A percentile compares a stretch with the other conserved stretches of the same genome.
phyloP scores from a whole-genome alignment of 1,139 yeast genomes.

The Suhomyces panamericanus region DNA sequence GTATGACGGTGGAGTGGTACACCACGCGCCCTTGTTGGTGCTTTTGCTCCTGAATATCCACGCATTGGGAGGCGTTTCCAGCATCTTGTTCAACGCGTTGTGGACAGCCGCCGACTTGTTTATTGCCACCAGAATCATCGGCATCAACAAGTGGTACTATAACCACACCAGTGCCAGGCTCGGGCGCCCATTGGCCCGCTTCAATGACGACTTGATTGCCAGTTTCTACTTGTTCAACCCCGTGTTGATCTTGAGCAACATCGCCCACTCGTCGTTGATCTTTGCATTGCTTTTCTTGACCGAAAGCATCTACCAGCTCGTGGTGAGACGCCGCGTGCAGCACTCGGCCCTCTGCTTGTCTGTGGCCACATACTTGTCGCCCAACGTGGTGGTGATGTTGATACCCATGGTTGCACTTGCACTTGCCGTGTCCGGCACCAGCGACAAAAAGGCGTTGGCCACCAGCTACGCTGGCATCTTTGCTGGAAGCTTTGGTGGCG shows the following conservation, averaged over 20 bases:
- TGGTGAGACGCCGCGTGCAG: slow-evolving; percentile 38
- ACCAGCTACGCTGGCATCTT: slow-evolving; percentile 30
- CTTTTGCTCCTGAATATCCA: slow-evolving; percentile 45
- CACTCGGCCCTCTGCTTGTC: slow-evolving; percentile 58
- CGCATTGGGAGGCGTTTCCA: slow-evolving; percentile 15
- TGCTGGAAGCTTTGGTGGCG: slow-evolving; percentile 27
- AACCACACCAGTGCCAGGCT: slow-evolving; percentile 26
- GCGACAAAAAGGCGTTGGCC: neutral
- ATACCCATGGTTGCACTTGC: slow-evolving; percentile 54
- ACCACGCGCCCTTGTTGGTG: slow-evolving; percentile 77
- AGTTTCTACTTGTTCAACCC: slow-evolving; percentile 81
- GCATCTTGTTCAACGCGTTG: slow-evolving; percentile 27
- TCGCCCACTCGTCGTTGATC: slow-evolving; percentile 66
- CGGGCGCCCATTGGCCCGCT: slow-evolving; percentile 20
- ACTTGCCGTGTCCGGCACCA: slow-evolving; percentile 16
- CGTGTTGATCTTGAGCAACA: slow-evolving; percentile 61
- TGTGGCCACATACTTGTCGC: slow-evolving; percentile 62
- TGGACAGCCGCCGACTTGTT: slow-evolving; percentile 46
- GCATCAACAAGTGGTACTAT: slow-evolving; percentile 41
- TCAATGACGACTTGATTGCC: slow-evolving; percentile 49
- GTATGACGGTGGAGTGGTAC: slow-evolving; percentile 83
- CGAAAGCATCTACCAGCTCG: slow-evolving; percentile 50
- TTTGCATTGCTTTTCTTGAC: slow-evolving; percentile 61
- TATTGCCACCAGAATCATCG: slow-evolving; percentile 44
- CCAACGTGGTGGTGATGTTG: slow-evolving; percentile 57